Evolutionary conservation across 2,329 filamentous ascomycete genomes (phyloP), one percentile per base, ranked within the genome.

Genomic region (Fusarium graminum): DNA sequence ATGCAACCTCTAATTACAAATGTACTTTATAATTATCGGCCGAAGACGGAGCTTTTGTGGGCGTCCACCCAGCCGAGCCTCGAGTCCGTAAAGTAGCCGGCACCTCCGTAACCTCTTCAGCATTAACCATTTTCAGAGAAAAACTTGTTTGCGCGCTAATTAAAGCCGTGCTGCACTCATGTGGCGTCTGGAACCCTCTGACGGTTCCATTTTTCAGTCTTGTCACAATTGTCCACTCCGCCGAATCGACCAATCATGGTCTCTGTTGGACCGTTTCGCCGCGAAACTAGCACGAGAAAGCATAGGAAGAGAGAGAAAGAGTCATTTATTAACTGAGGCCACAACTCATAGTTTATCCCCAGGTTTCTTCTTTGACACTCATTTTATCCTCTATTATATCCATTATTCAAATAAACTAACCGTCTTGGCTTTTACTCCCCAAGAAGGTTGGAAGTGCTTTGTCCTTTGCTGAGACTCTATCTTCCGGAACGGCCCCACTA

Each of bases 181-280:
- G 63, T 44, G 62, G 51, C 51, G 50, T 52, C 54, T 54, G 46
- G 63, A 59, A 59, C 53, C 49, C 32, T 41, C 47, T 25, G 14
- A 41, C 34, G 49, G 56, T 69, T 68, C 66, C 58, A 60, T 51
- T 66, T 68, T 63, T 54, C 38, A n/a, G 34, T 39, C 45, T 43
- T 26, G 43, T 45, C 32, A 39, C 36, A 26, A 45, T 43, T 52
- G 60, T 65, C 70, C 70, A 62, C 67, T 73, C 71, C 63, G 55
- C 71, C 71, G 71, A 59, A 66, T 54, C 51, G 52, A 51, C 71
- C 71, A 73, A 73, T 73, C 69, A 60, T 60, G 46, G 60, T 59
- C 59, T 57, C 41, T 62, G 45, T 49, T 59, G 44, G 47, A 62
- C 70, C 67, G 54, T 70, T 72, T 69, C 58, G 67, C 69, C 67